These are phyloP conservation scores for Trematosphaeria pertusa DNA, from an alignment of 2,329 filamentous ascomycete species.

Conservation along the genomic window DNA sequence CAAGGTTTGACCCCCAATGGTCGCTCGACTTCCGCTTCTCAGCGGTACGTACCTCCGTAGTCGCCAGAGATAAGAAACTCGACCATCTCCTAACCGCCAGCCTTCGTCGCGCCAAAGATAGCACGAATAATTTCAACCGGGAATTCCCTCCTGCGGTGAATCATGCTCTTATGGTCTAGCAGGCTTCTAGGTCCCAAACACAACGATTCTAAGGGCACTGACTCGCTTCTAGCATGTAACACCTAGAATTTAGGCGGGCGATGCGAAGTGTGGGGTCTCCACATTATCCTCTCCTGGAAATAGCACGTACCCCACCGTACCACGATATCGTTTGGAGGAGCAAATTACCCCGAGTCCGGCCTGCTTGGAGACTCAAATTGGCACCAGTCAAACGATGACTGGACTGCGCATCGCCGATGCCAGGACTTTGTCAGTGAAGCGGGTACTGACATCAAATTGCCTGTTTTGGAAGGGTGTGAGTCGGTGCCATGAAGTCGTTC, in stretches of 20 bases:
- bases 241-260: constrained; percentile 3
- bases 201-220: constrained; percentile 1
- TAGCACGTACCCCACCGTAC: constrained; percentile 2
- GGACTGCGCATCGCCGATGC: not conserved
- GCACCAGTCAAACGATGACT: not conserved
- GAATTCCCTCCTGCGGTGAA: constrained; percentile 1
- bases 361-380: not conserved
- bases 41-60: not conserved
- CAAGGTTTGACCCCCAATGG: no score
- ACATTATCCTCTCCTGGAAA: constrained; percentile 9
- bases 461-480: not conserved
- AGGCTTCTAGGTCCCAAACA: constrained; percentile 11
- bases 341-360: not conserved
- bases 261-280: constrained; percentile 18
- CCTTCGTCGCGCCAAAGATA: not conserved
- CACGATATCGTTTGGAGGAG: not conserved
- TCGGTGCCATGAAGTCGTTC: not conserved
- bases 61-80: constrained; percentile 1
- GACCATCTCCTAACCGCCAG: not conserved
- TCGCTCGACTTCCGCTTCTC: constrained; percentile 3
- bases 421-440: not conserved
- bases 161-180: constrained; percentile 5
- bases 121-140: constrained; percentile 1
- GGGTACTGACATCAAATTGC: not conserved
- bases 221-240: constrained; percentile 13